Evolutionary conservation across 768 basidiomycete species (phyloP), one percentile per base, ranked within the genome.

Genomic region (Strobilomyces dryophilus): DNA sequence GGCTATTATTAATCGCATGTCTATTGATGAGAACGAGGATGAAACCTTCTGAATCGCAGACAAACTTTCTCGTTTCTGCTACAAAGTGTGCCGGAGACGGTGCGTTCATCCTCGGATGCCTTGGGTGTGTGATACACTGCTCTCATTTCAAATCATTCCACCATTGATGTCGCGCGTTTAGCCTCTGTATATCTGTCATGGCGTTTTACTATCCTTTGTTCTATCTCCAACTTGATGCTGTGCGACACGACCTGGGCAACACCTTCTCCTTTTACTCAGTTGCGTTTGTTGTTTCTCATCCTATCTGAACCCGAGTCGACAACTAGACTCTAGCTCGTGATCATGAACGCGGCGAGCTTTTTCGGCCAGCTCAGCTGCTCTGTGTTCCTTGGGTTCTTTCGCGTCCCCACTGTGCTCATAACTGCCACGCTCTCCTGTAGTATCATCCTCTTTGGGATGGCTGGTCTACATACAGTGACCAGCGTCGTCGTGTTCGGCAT

Each of bases 191-290:
- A 31, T 72, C 71, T 21, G 61, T 75, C 20, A 55, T 72, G 5
- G 79, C 76, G 1, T 64, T 81, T 36, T 83, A 76, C 59, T 80
- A 78, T 52, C 81, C 82, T 1, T 68, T 82, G 26, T 84, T 82
- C 67, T 85, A 81, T 60, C 66, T 85, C 21, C 84, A 85, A 56
- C 68, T 84, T 15, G 73, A 80, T 42, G 73, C 82, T 1, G 71
- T 78, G 20, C 71, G 69, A 47, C 79, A 79, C 43, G 76, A 75
- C 1, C 66, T 82, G 17, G 66, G 70, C 29, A 66, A 72, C 4
- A 66, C 63, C 6, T 68, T 85, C n/a, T 79, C 83, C 0, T 84
- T 85, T 55, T 83, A 84, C 58, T 76, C 75, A 39, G 83, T 83
- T 68, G 61, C 37, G 73, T 66, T 20, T 35, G 6, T 12, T 36